phyloP scores from a whole-genome alignment of 768 basidiomycete species.

The Serendipita sp. region DNA sequence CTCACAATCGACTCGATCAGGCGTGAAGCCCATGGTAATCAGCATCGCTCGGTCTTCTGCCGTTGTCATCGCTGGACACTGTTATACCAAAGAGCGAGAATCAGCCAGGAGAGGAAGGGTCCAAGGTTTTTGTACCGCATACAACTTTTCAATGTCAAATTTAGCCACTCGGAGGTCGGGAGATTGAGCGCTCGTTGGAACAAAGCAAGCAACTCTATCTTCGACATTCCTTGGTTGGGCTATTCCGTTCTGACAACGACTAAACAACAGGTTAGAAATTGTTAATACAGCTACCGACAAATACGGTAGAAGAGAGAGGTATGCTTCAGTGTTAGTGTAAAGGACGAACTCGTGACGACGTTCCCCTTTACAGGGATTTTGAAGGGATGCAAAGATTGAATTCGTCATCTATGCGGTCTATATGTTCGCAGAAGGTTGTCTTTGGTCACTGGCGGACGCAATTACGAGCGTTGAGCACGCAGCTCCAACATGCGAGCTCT shows the following conservation, averaged over 20 bases:
- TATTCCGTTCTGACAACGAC: not conserved
- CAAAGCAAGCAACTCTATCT: slow-evolving; percentile 2
- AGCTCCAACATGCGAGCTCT: too few relatives aligned
- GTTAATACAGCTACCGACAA: too few relatives aligned
- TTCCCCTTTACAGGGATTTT: too few relatives aligned
- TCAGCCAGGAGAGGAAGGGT: not conserved
- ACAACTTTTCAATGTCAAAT: not conserved
- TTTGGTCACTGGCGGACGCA: too few relatives aligned
- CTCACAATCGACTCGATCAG: not conserved
- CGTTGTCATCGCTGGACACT: not conserved
- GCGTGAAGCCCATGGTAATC: slow-evolving; percentile 1
- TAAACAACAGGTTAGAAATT: too few relatives aligned
- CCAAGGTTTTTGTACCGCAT: not conserved
- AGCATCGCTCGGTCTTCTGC: not conserved
- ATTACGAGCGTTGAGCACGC: too few relatives aligned
- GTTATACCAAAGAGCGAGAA: not conserved
- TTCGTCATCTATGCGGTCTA: too few relatives aligned
- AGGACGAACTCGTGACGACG: too few relatives aligned
- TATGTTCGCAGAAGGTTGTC: too few relatives aligned
- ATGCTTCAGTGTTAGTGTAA: too few relatives aligned
- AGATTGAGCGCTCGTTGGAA: not conserved
- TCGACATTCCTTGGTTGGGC: not conserved
- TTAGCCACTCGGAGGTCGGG: not conserved
- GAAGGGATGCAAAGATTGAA: too few relatives aligned
- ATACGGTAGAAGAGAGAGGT: too few relatives aligned